Evolutionary conservation across 2,329 filamentous ascomycete genomes (phyloP).

Genomic region (Geosmithia putterillii): DNA sequence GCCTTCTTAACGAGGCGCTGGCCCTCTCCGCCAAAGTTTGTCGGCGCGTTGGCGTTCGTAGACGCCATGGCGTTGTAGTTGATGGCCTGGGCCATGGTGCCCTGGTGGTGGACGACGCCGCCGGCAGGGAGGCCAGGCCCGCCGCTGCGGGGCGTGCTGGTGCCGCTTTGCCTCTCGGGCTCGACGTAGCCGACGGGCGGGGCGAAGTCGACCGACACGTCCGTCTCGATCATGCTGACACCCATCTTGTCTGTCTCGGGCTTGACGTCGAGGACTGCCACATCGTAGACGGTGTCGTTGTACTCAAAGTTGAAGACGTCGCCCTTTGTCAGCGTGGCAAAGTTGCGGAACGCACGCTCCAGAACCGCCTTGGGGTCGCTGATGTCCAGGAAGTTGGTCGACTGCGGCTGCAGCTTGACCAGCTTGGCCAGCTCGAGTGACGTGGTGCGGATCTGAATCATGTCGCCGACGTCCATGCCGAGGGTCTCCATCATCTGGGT

Average conservation of each 20-base stretch:
- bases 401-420: constrained; percentile 95
- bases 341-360: constrained; percentile 92
- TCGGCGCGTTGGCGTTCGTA: constrained; percentile 54
- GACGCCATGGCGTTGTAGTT: constrained; percentile 90
- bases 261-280: constrained; percentile 89
- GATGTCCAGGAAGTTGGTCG: constrained; percentile 87
- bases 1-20: constrained; percentile 78
- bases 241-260: constrained; percentile 72
- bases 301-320: constrained; percentile 95
- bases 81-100: constrained; percentile 95
- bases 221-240: constrained; percentile 91
- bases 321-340: constrained; percentile 83
- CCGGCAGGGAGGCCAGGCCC: constrained; percentile 51
- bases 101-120: constrained; percentile 69
- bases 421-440: constrained; percentile 81
- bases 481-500: constrained; percentile 89
- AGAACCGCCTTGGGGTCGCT: constrained; percentile 94
- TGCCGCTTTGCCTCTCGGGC: constrained; percentile 66
- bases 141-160: constrained; percentile 69
- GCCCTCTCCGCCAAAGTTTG: constrained; percentile 69
- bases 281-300: constrained; percentile 87
- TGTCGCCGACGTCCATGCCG: constrained; percentile 77
- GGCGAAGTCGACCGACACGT: constrained; percentile 93
- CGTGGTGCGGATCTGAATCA: constrained; percentile 90
- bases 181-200: constrained; percentile 90